Percentiles rank a stretch among this genome's conserved stretches.
Conservation (phyloP, 2,329 filamentous ascomycete species). For the Apiospora rasikravindrae region DNA sequence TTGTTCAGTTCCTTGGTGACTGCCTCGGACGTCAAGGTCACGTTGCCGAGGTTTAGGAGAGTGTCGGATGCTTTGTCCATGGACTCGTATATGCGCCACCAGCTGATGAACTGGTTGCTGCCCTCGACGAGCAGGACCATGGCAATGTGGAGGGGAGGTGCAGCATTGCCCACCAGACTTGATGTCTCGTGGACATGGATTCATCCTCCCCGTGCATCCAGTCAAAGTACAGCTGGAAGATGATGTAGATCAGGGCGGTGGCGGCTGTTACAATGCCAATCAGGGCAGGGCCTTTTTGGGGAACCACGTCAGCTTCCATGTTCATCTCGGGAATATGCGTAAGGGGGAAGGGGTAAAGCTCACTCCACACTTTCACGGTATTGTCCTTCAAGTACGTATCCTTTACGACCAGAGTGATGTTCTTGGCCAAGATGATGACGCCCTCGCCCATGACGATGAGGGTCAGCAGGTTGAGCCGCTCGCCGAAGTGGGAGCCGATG, state of each 20-base stretch:
- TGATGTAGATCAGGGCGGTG: conserved; percentile 48
- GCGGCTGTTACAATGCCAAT: conserved; percentile 48
- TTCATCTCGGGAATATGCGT: not conserved
- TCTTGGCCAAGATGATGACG: conserved; percentile 56
- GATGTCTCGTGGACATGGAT: conserved; percentile 60
- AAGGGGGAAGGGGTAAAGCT: not conserved
- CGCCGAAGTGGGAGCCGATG: conserved; percentile 66
- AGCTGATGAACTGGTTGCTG: conserved; percentile 60
- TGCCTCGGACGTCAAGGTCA: conserved; percentile 26
- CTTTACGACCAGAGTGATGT: conserved; percentile 56
- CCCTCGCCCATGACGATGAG: conserved; percentile 50
- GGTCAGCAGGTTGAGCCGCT: conserved; percentile 66
- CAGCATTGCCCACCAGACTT: conserved; percentile 62
- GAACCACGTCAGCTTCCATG: conserved; percentile 22
- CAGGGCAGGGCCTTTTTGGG: conserved; percentile 39
- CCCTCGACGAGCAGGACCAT: conserved; percentile 70
- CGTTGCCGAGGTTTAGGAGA: conserved; percentile 18
- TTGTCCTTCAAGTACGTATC: conserved; percentile 47
- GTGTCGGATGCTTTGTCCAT: conserved; percentile 25
- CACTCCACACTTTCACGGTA: conserved; percentile 32
- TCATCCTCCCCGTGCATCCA: conserved; percentile 65
- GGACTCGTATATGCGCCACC: conserved; percentile 42
- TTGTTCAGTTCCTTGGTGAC: conserved; percentile 27
- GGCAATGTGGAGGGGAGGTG: conserved; percentile 68
- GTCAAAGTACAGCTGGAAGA: conserved; percentile 59